Evolutionary conservation across 768 basidiomycete genomes (phyloP).

Genomic region (Coprinopsis sp.): DNA sequence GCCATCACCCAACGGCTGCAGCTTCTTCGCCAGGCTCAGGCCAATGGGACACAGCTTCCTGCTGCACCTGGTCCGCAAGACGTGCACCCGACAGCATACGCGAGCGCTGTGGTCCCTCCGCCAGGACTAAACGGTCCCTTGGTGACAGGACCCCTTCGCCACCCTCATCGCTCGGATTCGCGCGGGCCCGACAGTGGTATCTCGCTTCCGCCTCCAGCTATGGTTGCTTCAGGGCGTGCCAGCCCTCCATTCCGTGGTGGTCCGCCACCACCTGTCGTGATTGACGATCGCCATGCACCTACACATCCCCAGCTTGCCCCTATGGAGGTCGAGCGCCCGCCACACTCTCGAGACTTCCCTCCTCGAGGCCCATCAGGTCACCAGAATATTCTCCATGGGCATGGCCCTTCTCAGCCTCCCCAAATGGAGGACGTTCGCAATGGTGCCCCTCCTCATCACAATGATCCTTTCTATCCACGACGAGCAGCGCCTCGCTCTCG

Average conservation of each 20-base stretch:
- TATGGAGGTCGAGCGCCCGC: conserved; percentile 68
- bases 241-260: conserved; percentile 76
- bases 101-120: conserved; percentile 69
- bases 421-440: conserved; percentile 49
- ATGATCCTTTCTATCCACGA: conserved; percentile 54
- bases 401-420: conserved; percentile 60
- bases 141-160: conserved; percentile 49
- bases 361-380: conserved; percentile 53
- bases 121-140: conserved; percentile 62
- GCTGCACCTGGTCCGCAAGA: conserved; percentile 92
- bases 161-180: conserved; percentile 63
- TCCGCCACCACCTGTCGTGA: conserved; percentile 74
- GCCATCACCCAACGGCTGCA: conserved; percentile 79
- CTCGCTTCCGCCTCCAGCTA: conserved; percentile 45
- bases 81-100: conserved; percentile 94
- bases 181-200: conserved; percentile 56
- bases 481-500: conserved; percentile 49
- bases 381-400: conserved; percentile 59
- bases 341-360: conserved; percentile 52
- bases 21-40: conserved; percentile 76
- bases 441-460: conserved; percentile 41
- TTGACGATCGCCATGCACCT: conserved; percentile 71
- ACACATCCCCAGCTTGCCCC: conserved; percentile 73
- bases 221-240: neutral
- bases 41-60: conserved; percentile 67